phyloP scores from a whole-genome alignment of 2,329 filamentous ascomycete species.

The Penicillium sp. region DNA sequence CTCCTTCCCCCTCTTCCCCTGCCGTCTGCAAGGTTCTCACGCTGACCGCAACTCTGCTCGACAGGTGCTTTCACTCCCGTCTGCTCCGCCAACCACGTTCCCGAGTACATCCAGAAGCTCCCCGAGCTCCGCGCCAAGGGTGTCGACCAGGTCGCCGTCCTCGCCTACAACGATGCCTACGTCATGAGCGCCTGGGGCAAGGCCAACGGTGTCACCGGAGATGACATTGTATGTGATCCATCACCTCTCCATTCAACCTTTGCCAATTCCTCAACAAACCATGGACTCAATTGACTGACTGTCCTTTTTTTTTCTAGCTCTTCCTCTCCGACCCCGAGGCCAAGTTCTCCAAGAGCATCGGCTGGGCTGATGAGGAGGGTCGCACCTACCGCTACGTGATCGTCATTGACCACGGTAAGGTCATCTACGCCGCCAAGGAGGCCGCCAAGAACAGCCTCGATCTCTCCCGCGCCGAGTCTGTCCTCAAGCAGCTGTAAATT shows the following conservation, averaged over 20 bases:
- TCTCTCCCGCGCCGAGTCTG: constrained; percentile 48
- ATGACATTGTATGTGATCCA: constrained; percentile 57
- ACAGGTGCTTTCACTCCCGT: constrained; percentile 78
- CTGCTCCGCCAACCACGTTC: constrained; percentile 77
- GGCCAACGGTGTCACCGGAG: constrained; percentile 73
- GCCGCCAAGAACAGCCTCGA: constrained; percentile 43
- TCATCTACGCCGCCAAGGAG: constrained; percentile 77
- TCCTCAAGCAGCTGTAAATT: constrained; percentile 49
- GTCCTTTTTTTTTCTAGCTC: constrained; percentile 46
- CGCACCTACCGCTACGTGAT: constrained; percentile 77
- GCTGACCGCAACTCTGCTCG: constrained; percentile 17
- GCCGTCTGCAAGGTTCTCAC: constrained; percentile 8
- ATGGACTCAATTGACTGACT: constrained; percentile 2
- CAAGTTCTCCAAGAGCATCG: constrained; percentile 73
- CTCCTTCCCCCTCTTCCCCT: not conserved
- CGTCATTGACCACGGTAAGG: constrained; percentile 77
- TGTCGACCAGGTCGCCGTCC: constrained; percentile 76
- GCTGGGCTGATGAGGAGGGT: constrained; percentile 70
- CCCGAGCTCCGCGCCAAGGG: constrained; percentile 72
- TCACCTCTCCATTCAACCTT: not conserved
- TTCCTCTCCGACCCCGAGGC: constrained; percentile 73
- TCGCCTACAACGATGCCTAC: constrained; percentile 80
- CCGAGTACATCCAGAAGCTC: constrained; percentile 73
- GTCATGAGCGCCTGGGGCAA: constrained; percentile 91
- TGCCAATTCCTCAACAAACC: not conserved